These are phyloP conservation scores for Saccharomycopsis amapae DNA, from an alignment of 805 yeast genomes.

Conservation along the genomic window DNA sequence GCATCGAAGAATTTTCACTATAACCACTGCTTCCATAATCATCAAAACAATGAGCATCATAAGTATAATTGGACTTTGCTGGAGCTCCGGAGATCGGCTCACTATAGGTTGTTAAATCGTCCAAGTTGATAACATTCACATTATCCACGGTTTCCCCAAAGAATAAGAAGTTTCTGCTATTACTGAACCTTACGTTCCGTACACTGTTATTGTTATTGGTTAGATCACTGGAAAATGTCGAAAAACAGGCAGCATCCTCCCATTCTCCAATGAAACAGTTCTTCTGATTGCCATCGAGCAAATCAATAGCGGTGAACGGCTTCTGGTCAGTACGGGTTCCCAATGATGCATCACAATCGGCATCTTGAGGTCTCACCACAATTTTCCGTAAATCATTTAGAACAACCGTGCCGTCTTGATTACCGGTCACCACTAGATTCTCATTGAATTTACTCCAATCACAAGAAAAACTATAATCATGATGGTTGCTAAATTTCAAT, in stretches of 20 bases:
- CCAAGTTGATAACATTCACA: constrained; percentile 41
- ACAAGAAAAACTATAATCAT: constrained; percentile 51
- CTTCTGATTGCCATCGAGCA: no score
- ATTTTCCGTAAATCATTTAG: constrained; percentile 42
- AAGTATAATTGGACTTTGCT: neutral
- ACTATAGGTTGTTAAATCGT: constrained; percentile 22
- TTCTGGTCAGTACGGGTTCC: no score
- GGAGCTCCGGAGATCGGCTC: neutral
- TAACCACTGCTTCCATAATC: neutral
- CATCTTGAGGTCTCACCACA: neutral
- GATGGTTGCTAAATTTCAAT: constrained; percentile 36
- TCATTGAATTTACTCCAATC: constrained; percentile 44
- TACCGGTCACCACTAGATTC: constrained; percentile 44
- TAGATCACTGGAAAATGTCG: neutral
- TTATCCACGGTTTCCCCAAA: constrained; percentile 58
- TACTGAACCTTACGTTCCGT: constrained; percentile 45
- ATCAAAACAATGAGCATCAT: neutral
- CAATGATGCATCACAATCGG: no score
- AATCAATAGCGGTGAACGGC: no score
- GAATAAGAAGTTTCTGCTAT: constrained; percentile 37
- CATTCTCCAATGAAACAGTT: no score
- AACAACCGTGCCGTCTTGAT: constrained; percentile 52
- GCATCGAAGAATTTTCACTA: neutral
- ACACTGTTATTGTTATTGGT: constrained; percentile 25
- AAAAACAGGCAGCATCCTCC: no score